Base-by-base conservation (phyloP, 768 basidiomycete species). In the Favolaschia claudopus region DNA sequence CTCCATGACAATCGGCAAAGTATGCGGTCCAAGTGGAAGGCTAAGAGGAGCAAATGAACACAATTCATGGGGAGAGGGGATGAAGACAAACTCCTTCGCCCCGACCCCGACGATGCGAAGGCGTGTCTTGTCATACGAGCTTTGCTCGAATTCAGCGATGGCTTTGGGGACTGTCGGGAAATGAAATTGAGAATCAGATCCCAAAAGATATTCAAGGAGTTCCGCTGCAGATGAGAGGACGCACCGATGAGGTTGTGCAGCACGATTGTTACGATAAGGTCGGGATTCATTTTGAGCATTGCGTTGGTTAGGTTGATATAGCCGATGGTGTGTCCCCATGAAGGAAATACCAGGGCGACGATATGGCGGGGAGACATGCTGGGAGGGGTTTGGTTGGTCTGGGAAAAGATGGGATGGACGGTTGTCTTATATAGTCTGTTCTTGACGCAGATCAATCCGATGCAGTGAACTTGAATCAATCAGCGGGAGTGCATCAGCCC, bases 281-380 rank as follows among this genome's bases (percentile, higher is more conserved):
- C 39, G 13, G 49, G 49, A 27, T 58, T 49, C n/a, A 7, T 20
- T 4, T 27, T 9, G 31, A 58, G 42, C 42, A 58, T 24, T 20
- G 29, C 49, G 1, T 20, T 37, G 10, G 49, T 49, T 2, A 45
- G 17, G 27, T 51, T 17, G 3, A 52, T 34, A 29, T 58, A 58
- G 56, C 48, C 34, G 42, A 44, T 20, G 32, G 40, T 51, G 34
- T 58, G 48, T 8, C 56, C 56, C 56, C 56, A 58, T 7, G 32
- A 31, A 2, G 56, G 56, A 12, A 29, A 14, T n/a, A 58, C 39
- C 31, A 51, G 5, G 13, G 48, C 33, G 22, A 33, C 48, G 47
- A 50, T 51, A 48, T 58, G 56, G 47, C 51, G 56, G 9, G 43
- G 28, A 13, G 53, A 39, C 38, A 39, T 39, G 38, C n/a, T n/a